Evolutionary conservation across 306 rosid genomes (phyloP).

Genomic region (Medicago lupulina): DNA sequence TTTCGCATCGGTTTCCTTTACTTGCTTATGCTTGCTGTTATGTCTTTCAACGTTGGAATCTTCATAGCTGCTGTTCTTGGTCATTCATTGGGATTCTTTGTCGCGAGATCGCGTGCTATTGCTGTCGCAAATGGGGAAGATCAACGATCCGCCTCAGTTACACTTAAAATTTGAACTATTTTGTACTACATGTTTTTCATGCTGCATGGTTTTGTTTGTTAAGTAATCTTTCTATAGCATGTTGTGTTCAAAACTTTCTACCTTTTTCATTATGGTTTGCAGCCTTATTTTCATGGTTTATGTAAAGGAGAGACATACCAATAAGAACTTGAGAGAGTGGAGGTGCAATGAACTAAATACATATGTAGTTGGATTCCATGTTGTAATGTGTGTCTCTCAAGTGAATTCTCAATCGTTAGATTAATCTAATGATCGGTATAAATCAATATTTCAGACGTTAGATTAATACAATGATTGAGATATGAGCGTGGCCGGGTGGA

Average conservation of each 20-base stretch:
- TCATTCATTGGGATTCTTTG: conserved; percentile 67
- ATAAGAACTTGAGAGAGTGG: neutral
- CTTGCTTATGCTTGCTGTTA: conserved; percentile 75
- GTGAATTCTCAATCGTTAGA: neutral
- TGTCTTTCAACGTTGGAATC: conserved; percentile 77
- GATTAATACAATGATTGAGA: neutral
- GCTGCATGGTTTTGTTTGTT: neutral
- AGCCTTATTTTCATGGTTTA: neutral
- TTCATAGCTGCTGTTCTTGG: conserved; percentile 72
- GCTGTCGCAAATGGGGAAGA: conserved; percentile 28
- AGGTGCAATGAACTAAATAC: neutral
- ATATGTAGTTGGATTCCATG: neutral
- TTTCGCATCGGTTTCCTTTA: conserved; percentile 56
- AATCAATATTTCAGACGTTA: neutral
- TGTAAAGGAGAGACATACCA: neutral
- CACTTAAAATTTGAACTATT: conserved; percentile 40
- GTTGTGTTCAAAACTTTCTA: neutral
- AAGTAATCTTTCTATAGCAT: neutral
- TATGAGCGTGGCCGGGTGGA: no score
- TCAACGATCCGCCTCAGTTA: neutral
- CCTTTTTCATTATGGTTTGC: neutral
- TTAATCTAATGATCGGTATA: neutral
- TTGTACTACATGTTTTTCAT: neutral
- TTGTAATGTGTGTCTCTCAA: no score
- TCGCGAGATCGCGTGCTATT: conserved; percentile 51